Evolutionary conservation across 163 green algal species (phyloP).

Genomic region (Scenedesmus sp.): DNA sequence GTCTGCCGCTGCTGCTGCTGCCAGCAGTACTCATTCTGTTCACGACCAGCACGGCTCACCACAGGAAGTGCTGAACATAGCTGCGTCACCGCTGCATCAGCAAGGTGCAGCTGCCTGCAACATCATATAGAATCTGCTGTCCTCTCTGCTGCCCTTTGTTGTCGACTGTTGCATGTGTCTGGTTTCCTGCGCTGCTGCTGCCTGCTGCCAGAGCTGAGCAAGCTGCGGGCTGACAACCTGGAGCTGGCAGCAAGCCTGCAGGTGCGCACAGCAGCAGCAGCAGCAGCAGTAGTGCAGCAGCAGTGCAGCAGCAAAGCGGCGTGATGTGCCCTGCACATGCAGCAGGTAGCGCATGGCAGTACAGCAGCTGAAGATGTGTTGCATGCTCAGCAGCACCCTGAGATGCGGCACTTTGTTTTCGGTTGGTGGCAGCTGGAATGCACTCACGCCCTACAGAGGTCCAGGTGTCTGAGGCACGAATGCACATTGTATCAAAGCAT

Average conservation of each 20-base stretch:
- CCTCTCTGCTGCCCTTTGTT: neutral
- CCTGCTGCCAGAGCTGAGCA: conserved; percentile 23
- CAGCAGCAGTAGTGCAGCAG: neutral
- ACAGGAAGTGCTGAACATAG: too few species aligned
- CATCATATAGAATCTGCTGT: too few species aligned
- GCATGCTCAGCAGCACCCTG: neutral
- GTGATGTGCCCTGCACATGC: too few species aligned
- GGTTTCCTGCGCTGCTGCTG: neutral
- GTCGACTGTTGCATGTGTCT: neutral
- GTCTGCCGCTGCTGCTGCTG: too few species aligned
- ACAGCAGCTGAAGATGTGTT: neutral
- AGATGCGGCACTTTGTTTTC: too few species aligned
- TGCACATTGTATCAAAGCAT: neutral
- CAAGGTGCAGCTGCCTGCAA: too few species aligned
- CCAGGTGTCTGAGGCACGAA: too few species aligned
- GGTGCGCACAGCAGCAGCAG: neutral
- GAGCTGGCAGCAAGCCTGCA: conserved; percentile 51
- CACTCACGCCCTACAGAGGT: too few species aligned
- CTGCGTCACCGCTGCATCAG: too few species aligned
- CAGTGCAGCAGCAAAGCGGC: neutral
- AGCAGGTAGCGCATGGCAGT: neutral
- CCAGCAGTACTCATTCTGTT: too few species aligned
- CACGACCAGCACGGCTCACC: too few species aligned
- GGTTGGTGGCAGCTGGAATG: too few species aligned
- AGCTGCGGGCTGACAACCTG: conserved; percentile 39